phyloP scores from a whole-genome alignment of 2,329 filamentous ascomycete genomes.

The Lasiodiplodia theobromae region DNA sequence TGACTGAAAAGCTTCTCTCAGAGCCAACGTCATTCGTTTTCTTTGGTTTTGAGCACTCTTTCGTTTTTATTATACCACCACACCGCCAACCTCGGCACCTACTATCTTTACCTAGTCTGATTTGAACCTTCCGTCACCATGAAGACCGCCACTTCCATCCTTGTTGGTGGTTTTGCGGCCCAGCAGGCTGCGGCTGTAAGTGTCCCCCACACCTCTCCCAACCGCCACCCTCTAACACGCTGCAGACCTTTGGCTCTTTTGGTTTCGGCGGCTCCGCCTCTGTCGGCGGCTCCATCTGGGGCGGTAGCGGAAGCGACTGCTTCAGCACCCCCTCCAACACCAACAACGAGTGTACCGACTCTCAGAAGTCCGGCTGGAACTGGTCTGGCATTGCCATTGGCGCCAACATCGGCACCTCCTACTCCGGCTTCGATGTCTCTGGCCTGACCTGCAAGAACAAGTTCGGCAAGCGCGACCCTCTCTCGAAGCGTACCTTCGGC shows the following conservation, averaged over 20 bases:
- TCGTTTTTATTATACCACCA: conserved; percentile 36
- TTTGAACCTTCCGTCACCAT: conserved; percentile 43
- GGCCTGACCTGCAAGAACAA: conserved; percentile 74
- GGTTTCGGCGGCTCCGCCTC: conserved; percentile 44
- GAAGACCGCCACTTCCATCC: conserved; percentile 52
- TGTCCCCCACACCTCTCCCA: conserved; percentile 37
- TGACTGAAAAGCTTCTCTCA: conserved; percentile 21
- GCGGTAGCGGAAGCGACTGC: conserved; percentile 52
- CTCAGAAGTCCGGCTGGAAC: conserved; percentile 74
- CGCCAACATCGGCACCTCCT: conserved; percentile 52
- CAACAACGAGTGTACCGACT: conserved; percentile 77
- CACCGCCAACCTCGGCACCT: conserved; percentile 36
- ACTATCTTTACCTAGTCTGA: conserved; percentile 30
- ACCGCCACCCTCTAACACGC: background rate
- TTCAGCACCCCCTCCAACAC: conserved; percentile 75
- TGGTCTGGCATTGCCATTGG: conserved; percentile 71
- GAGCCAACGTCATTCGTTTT: conserved; percentile 48
- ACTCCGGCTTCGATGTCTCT: conserved; percentile 75
- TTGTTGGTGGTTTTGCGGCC: conserved; percentile 55
- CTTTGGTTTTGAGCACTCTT: conserved; percentile 41
- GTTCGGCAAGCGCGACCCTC: conserved; percentile 65
- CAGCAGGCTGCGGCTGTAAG: conserved; percentile 54
- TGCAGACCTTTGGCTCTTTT: conserved; percentile 11
- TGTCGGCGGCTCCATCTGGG: conserved; percentile 55
- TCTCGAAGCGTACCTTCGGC: conserved; percentile 52